Evolutionary conservation across 441 rosid genomes (phyloP), one percentile per base, ranked within the genome.

Genomic region (Aquilaria agallochum): DNA sequence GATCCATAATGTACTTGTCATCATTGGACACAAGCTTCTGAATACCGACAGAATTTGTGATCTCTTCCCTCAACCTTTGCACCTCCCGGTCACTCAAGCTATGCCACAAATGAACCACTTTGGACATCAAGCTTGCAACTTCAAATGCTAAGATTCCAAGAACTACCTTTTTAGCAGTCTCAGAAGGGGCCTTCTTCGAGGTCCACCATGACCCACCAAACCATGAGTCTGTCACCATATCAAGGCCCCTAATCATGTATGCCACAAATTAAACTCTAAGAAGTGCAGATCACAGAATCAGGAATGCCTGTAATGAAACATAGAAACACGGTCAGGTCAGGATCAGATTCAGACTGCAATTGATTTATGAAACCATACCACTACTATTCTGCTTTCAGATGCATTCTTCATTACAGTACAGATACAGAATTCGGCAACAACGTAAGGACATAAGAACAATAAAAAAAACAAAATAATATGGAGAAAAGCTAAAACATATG

Each of bases 131-230:
- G 53, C 78, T 56, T 8, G 80, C 76, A 52, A 83, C 84, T 68
- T 85, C 91, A 68, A 72, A 85, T 40, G 89, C 83, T 72, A 87
- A 66, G 48, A 83, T 78, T 49, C 87, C 91, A 47, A 83, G 70
- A 9, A 33, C 71, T 45, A 60, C 82, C 74, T 78, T 81, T 11
- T 67, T 77, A 5, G 67, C 48, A 20, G 33, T 49, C 65, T 79
- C 82, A 1, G 70, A 52, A 6, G 65, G 56, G 51, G 63, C 71
- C 56, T 77, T 82, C 76, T 78, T 32, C 0, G 84, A 65, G 36
- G 56, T 72, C 80, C 74, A 52, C 81, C 83, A 57, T 47, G 76
- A 66, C 66, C 62, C 71, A 58, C 79, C 71, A 59, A 87, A 76
- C 91, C 89, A 83, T 2, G 86, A 77, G 31, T 85, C 84, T 11